phyloP scores from a whole-genome alignment of 441 rosid species.

The Biscutella auriculata region DNA sequence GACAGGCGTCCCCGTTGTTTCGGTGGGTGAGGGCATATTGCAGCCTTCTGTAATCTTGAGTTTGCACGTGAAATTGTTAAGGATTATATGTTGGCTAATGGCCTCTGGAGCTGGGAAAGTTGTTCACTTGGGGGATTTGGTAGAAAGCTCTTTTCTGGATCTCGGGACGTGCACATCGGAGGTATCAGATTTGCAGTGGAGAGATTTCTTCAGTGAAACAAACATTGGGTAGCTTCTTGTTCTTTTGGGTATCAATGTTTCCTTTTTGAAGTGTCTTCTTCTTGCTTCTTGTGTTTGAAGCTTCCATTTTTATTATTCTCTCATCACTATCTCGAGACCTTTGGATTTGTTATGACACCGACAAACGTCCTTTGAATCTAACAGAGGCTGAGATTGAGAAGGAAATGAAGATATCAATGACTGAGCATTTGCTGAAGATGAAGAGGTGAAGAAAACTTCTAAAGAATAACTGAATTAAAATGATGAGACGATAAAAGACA shows the following conservation, averaged over 20 bases:
- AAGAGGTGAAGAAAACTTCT: too few relatives aligned
- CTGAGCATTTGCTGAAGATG: too few relatives aligned
- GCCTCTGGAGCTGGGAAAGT: neutral
- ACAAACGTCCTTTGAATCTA: too few relatives aligned
- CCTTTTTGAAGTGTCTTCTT: constrained; percentile 9
- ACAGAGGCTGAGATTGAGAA: too few relatives aligned
- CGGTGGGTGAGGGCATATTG: constrained; percentile 32
- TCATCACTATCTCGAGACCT: too few relatives aligned
- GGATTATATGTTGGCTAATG: too few relatives aligned
- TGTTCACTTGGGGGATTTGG: constrained; percentile 62
- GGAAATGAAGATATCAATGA: too few relatives aligned
- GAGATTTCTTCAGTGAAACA: constrained; percentile 87
- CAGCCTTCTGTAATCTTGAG: too few relatives aligned
- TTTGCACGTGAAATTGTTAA: too few relatives aligned
- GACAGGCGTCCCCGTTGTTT: constrained; percentile 94
- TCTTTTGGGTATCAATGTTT: neutral
- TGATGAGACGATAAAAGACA: too few relatives aligned
- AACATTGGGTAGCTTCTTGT: constrained; percentile 69
- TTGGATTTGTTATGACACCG: too few relatives aligned
- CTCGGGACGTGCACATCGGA: constrained; percentile 81
- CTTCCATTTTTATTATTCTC: constrained; percentile 5
- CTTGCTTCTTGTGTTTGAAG: constrained; percentile 16
- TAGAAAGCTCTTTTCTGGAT: constrained; percentile 45
- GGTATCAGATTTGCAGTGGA: constrained; percentile 84
- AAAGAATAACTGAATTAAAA: too few relatives aligned